Evolutionary conservation across 306 rosid genomes (phyloP), one percentile per base, ranked within the genome.

Genomic region (Corylus americana): DNA sequence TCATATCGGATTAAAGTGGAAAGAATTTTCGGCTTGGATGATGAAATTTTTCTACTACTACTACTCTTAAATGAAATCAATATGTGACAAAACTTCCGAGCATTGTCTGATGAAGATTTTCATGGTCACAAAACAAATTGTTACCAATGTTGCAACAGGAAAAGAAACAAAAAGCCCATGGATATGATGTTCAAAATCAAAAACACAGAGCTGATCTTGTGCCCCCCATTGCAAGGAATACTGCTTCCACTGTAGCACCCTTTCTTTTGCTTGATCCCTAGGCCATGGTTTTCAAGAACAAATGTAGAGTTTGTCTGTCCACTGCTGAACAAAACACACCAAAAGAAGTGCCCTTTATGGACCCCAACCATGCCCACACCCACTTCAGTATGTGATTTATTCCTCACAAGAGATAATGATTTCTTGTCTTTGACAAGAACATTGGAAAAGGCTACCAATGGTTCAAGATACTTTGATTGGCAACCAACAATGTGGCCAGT

Each of bases 161-260:
- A 78, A 88, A 76, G 69, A 67, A 68, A 81, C 35, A 88, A 71
- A 73, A 49, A 76, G 37, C 47, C 71, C 69, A 78, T 4, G 68
- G 71, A 69, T 35, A 79, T 20, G 29, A 82, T 42, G 76, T 71
- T 78, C 71, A 71, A 74, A 57, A 44, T 78, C 71, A 71, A 77
- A 57, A 44, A 25, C 73, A 63, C 61, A 58, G 80, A 85, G 48
- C 73, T 51, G 17, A 37, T 73, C 66, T 55, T 81, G 49, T 83
- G 79, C 18, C 83, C 92, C 55, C 47, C 77, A 80, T 86, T 91
- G 92, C 98, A 95, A 35, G 94, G 87, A 64, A 86, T 55, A 78
- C 78, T 86, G 80, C 86, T 91, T 50, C 98, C 98, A 79, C 98
- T 95, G 31, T 86, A 92, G 81, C 98, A 95, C n/a, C 98, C 98